Base-by-base conservation (phyloP, 164 flowering plant species). In the Sedum album region DNA sequence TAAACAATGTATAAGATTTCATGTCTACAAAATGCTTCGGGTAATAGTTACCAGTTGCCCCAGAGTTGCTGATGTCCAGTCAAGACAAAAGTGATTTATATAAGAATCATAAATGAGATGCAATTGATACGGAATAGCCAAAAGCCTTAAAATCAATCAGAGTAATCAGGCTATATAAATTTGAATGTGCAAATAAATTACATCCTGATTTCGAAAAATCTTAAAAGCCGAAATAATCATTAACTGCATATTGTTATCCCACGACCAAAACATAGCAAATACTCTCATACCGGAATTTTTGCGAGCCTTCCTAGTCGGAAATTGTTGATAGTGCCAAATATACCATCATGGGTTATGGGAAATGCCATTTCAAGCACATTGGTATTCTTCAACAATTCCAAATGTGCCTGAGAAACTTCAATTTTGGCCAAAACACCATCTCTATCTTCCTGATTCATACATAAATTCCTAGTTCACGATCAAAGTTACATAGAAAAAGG, bases 241-340 rank as follows among this genome's bases (percentile, higher is more conserved):
- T 17, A 10, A 44, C 49, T 4, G 1, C 2, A 10, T 4, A 10
- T 1, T 17, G 20, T 44, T 44, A 44, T 5, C 20, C 49, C 2
- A 44, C 9, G 17, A 44, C 20, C 38, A 44, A 44, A 2, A 44
- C 11, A 44, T 10, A 44, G 49, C 49, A n/a, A 4, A 10, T 21
- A 49, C 36, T 26, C 18, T 53, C 83, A 69, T 83, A 88, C 96
- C 65, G 80, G 93, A 71, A 91, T 78, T 77, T 87, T 91, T 60
- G 99, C 91, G 75, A 91, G 96, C 66, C 97, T 83, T 73, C 97
- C 99, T 73, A 91, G 91, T 51, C 97, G 88, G 42, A 91, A 94
- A 82, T 94, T 91, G 81, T 91, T 94, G 51, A 94, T 94, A 20
- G 97, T 94, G 73, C 99, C 99, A 80, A 94, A 94, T 53, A 90